A percentile compares a stretch with the other conserved stretches of the same genome.
These are phyloP conservation scores for Tricholoma terreum DNA, from an alignment of 768 basidiomycete genomes.

Conservation along the genomic window DNA sequence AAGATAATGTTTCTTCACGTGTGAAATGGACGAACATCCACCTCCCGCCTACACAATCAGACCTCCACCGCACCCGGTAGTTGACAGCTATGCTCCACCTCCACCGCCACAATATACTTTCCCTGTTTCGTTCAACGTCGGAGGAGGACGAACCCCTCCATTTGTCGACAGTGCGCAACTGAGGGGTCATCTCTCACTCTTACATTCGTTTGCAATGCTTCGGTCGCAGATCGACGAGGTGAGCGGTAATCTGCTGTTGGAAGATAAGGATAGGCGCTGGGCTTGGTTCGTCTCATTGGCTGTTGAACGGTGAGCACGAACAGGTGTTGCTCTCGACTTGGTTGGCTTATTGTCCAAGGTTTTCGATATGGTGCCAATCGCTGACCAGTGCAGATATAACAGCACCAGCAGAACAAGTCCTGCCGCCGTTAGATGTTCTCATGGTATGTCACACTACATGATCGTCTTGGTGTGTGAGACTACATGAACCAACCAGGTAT, in stretches of 20 bases:
- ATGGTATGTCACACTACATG: not conserved
- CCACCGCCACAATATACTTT: slow-evolving; percentile 6
- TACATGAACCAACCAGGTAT: slow-evolving; percentile 4
- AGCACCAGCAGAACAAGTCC: not conserved
- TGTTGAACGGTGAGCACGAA: slow-evolving; percentile 9
- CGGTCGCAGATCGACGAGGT: slow-evolving; percentile 7
- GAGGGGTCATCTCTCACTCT: slow-evolving; percentile 11
- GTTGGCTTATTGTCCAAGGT: not conserved
- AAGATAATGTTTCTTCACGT: too few species aligned
- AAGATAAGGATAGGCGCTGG: slow-evolving; percentile 10
- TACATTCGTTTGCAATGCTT: slow-evolving; percentile 8
- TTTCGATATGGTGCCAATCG: not conserved
- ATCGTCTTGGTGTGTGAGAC: not conserved
- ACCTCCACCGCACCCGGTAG: not conserved
- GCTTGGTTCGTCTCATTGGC: slow-evolving; percentile 13
- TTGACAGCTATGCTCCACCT: not conserved
- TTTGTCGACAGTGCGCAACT: slow-evolving; percentile 8
- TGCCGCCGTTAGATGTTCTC: slow-evolving; percentile 2
- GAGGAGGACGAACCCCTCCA: not conserved
- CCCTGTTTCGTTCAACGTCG: slow-evolving; percentile 4
- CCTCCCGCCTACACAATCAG: not conserved
- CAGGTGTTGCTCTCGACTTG: not conserved
- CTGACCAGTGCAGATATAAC: not conserved
- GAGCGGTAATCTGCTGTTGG: not conserved
- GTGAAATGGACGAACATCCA: not conserved